Evolutionary conservation across 2,329 filamentous ascomycete genomes (phyloP), one percentile per base, ranked within the genome.

Genomic region (Hypoxylon sp.): DNA sequence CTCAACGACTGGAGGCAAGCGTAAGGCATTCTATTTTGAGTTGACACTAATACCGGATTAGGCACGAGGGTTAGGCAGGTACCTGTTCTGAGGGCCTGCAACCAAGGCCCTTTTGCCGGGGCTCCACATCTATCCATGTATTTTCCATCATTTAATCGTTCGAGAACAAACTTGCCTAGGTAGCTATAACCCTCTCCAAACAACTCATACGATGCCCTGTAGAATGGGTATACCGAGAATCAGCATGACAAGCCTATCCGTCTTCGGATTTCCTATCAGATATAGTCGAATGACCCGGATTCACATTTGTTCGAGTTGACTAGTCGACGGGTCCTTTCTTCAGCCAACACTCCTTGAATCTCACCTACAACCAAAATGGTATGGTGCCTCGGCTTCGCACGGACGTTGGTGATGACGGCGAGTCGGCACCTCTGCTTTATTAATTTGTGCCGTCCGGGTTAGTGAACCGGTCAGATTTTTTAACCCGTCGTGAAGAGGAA

Each of bases 401-500:
- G 14, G 30, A 17, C 37, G 54, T 13, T 33, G 31, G 25, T 42
- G 10, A 50, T 61, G 20, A 50, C 57, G 51, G 57, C 51, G 27
- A n/a, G 17, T 33, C 51, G 35, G 53, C 22, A 57, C 48, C 27
- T 37, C 64, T 46, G 48, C 54, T 31, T 40, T 54, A 62, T 42
- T 54, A 7, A 27, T 20, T 55, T 67, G 63, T 55, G 25, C 59
- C 64, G 64, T 6, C 40, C 64, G 64, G 64, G 64, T 66, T 66
- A 66, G 58, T 59, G 30, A 30, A 14, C 8, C 64, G 64, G 64
- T 22, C 22, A 31, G 59, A 63, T 44, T 60, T 27, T 51, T 63
- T 51, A 55, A 56, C 40, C 64, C 55, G 63, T 40, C 14, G 11
- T 11, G 17, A 6, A 44, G 17, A 44, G 10, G 6, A 20, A 35